Conservation (phyloP, 768 basidiomycete species). For the Cystofilobasidium macerans region DNA sequence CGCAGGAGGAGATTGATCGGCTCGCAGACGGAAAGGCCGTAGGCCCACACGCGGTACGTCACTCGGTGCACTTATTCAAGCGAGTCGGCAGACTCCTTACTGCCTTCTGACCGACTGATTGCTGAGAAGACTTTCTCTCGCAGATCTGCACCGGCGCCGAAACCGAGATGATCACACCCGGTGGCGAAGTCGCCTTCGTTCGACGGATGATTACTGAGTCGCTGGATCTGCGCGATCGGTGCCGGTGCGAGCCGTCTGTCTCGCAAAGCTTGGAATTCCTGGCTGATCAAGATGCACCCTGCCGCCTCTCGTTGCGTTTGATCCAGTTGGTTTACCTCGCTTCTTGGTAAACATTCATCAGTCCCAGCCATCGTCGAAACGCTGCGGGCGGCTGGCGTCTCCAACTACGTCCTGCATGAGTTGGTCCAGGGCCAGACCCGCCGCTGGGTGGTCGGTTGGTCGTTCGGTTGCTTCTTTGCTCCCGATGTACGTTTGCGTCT, state of each 20-base stretch:
- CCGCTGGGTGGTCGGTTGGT: slow-evolving; percentile 91
- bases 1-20: slow-evolving; percentile 52
- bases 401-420: slow-evolving; percentile 72
- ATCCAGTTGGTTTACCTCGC: slow-evolving; percentile 78
- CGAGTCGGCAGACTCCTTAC: too few species aligned
- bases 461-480: slow-evolving; percentile 51
- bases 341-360: slow-evolving; percentile 78
- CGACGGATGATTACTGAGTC: slow-evolving; percentile 67
- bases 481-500: slow-evolving; percentile 56
- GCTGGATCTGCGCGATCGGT: slow-evolving; percentile 40
- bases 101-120: background rate
- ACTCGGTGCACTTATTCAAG: too few species aligned
- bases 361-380: slow-evolving; percentile 51
- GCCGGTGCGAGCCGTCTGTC: slow-evolving; percentile 45
- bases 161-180: slow-evolving; percentile 77
- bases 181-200: slow-evolving; percentile 77
- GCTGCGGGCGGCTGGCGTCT: slow-evolving; percentile 45
- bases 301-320: slow-evolving; percentile 5
- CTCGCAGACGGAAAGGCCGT: slow-evolving; percentile 55
- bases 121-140: background rate
- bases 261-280: too few species aligned
- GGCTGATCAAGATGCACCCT: too few species aligned
- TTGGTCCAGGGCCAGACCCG: slow-evolving; percentile 77
- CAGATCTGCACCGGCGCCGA: slow-evolving; percentile 78
- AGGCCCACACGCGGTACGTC: slow-evolving; percentile 58